Conservation (phyloP, 805 yeast genomes). For the Lipomyces chichibuensis region DNA sequence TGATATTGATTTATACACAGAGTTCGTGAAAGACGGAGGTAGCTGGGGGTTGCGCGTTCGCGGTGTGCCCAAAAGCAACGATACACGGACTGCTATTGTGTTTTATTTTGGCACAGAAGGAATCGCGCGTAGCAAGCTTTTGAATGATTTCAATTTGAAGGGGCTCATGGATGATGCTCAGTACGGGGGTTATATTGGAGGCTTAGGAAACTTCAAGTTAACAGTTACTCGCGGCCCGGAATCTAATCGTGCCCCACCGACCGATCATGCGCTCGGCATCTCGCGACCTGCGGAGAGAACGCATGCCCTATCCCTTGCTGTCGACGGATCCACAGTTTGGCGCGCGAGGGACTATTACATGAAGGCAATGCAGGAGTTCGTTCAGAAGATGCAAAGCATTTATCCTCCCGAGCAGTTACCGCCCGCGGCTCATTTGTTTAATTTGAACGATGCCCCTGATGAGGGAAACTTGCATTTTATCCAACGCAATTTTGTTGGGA, state of each 20-base stretch:
- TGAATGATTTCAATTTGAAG: slow-evolving; percentile 30
- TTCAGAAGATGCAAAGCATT: slow-evolving; percentile 47
- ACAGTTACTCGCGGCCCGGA: slow-evolving; percentile 60
- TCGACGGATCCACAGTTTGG: slow-evolving; percentile 51
- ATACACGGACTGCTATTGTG: slow-evolving; percentile 59
- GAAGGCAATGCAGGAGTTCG: slow-evolving; percentile 69
- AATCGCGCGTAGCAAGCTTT: slow-evolving; percentile 36
- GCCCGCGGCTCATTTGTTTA: slow-evolving; percentile 51
- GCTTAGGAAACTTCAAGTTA: slow-evolving; percentile 68
- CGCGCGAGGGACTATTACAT: slow-evolving; percentile 73
- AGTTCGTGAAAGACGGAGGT: slow-evolving; percentile 68
- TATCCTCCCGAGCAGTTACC: slow-evolving; percentile 41
- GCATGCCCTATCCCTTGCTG: slow-evolving; percentile 17
- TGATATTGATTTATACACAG: slow-evolving; percentile 64
- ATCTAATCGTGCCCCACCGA: slow-evolving; percentile 50
- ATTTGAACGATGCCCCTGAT: slow-evolving; percentile 56
- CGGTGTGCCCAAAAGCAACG: slow-evolving; percentile 62
- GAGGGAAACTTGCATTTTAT: slow-evolving; percentile 78
- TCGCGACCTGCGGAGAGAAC: slow-evolving; percentile 16
- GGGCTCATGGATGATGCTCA: slow-evolving; percentile 44
- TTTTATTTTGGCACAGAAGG: slow-evolving; percentile 79
- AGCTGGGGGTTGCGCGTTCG: slow-evolving; percentile 75
- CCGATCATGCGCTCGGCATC: slow-evolving; percentile 54
- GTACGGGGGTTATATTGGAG: slow-evolving; percentile 59
- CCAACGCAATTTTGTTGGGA: slow-evolving; percentile 75